phyloP scores from a whole-genome alignment of 805 yeast genomes.

The Candida yuanshanica region DNA sequence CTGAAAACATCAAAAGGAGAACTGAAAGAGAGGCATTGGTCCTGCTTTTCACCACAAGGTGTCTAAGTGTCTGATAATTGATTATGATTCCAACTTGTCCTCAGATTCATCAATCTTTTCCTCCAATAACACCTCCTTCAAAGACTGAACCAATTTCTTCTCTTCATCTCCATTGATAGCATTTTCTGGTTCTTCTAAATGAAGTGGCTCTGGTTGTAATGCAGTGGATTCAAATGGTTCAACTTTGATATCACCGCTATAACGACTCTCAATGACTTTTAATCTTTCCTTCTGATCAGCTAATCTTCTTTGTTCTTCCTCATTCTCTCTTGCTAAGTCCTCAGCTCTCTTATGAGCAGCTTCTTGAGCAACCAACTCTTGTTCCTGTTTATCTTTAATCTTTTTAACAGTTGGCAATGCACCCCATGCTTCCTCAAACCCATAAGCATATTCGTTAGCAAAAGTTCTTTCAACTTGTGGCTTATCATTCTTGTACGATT shows the following conservation, averaged over 20 bases:
- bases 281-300: constrained; percentile 15
- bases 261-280: constrained; percentile 16
- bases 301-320: constrained; percentile 16
- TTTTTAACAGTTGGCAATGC: constrained; percentile 17
- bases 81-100: not conserved
- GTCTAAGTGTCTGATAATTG: no score
- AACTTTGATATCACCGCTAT: constrained; percentile 3
- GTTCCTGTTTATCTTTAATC: constrained; percentile 14
- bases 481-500: constrained; percentile 10
- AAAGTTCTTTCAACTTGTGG: constrained; percentile 18
- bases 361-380: constrained; percentile 7
- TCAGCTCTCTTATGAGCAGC: constrained; percentile 4
- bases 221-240: not conserved
- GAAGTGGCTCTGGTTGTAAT: not conserved
- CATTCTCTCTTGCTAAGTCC: constrained; percentile 11
- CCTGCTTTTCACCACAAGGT: no score
- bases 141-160: not conserved
- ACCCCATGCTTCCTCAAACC: constrained; percentile 16
- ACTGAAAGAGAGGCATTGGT: no score
- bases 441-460: constrained; percentile 7
- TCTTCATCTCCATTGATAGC: not conserved
- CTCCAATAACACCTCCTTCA: not conserved
- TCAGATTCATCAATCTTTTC: not conserved
- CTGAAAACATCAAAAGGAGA: no score
- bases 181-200: not conserved